Evolutionary conservation across 805 yeast genomes (phyloP).

Genomic region (Saccharomycodes ludwigii): DNA sequence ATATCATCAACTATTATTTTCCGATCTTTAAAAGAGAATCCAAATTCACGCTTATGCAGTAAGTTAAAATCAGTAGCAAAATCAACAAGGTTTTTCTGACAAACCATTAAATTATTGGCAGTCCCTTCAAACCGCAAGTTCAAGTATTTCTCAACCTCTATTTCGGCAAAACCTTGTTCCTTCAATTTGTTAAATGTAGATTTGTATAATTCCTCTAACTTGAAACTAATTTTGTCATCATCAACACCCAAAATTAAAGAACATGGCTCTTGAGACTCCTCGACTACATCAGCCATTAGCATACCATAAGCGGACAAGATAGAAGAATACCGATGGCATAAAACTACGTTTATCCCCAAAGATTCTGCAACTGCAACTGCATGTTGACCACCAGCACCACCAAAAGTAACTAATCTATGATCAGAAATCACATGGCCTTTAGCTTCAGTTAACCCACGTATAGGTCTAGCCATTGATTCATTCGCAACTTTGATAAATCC

Average conservation of each 20-base stretch:
- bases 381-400: constrained; percentile 93
- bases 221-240: constrained; percentile 27
- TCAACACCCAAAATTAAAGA: constrained; percentile 28
- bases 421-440: constrained; percentile 56
- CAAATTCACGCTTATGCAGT: constrained; percentile 59
- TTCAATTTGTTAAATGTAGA: constrained; percentile 30
- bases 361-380: constrained; percentile 65
- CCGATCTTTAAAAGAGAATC: constrained; percentile 47
- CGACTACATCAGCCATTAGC: constrained; percentile 74
- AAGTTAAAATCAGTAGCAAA: constrained; percentile 35
- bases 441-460: constrained; percentile 73
- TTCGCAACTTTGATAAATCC: constrained; percentile 79
- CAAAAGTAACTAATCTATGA: constrained; percentile 72
- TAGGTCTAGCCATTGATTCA: constrained; percentile 85
- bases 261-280: constrained; percentile 67
- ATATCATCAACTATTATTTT: constrained; percentile 59
- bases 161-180: constrained; percentile 41
- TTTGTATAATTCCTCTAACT: constrained; percentile 32
- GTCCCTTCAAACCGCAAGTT: constrained; percentile 80
- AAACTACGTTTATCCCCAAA: constrained; percentile 54
- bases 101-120: constrained; percentile 78
- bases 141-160: constrained; percentile 50
- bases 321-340: constrained; percentile 74
- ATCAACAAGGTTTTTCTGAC: constrained; percentile 14
- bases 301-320: constrained; percentile 83